Conservation (phyloP, 2,329 filamentous ascomycete species). For the Pyricularia pennisetigena region DNA sequence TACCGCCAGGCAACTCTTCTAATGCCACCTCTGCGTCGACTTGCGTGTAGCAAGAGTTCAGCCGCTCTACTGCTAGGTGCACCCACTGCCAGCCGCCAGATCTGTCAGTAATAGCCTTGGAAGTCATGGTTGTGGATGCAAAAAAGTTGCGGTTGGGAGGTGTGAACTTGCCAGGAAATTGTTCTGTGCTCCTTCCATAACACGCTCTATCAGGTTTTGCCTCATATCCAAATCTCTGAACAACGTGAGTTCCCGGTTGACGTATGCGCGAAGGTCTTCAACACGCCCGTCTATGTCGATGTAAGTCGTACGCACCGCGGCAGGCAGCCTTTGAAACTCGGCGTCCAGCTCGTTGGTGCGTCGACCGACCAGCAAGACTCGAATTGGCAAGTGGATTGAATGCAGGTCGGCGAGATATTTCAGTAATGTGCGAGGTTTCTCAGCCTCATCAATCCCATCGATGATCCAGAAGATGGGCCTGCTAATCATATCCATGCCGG, state of each 20-base stretch:
- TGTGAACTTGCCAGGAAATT: not conserved
- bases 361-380: not conserved
- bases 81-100: not conserved
- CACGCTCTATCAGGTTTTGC: not conserved
- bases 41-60: not conserved
- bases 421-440: not conserved
- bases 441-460: slow-evolving; percentile 5
- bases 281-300: not conserved
- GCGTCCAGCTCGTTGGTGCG: not conserved
- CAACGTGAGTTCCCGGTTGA: not conserved
- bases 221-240: not conserved
- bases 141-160: not conserved
- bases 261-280: not conserved
- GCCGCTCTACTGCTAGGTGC: not conserved
- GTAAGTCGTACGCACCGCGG: not conserved
- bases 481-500: not conserved
- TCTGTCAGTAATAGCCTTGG: not conserved
- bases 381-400: not conserved
- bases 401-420: not conserved
- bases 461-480: slow-evolving; percentile 3
- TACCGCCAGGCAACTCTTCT: not conserved
- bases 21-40: not conserved
- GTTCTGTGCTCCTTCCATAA: not conserved
- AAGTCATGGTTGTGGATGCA: not conserved
- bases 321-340: not conserved